These are phyloP conservation scores for Nicotiana benthamiana DNA, from an alignment of 257 asterid species.

Conservation along the genomic window DNA sequence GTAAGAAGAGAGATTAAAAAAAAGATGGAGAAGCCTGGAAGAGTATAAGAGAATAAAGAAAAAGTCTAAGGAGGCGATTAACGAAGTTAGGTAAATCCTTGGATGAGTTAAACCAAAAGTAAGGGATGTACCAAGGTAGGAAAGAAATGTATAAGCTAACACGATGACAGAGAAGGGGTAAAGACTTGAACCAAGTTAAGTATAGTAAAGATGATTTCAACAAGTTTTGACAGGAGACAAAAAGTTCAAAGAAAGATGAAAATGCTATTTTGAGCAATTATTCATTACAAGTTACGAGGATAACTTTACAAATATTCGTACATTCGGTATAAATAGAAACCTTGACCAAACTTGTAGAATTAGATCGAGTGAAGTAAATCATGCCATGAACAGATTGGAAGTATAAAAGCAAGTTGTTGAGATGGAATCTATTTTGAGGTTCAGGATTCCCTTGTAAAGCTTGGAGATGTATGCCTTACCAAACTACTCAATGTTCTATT, in stretches of 20 bases:
- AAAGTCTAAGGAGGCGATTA: neutral
- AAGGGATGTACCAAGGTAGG: neutral
- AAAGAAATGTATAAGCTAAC: neutral
- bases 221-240: neutral
- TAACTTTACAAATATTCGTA: neutral
- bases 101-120: neutral
- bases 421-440: neutral
- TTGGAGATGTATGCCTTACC: neutral
- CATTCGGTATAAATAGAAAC: neutral
- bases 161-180: neutral
- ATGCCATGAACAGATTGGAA: neutral
- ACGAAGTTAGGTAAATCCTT: neutral
- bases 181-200: neutral
- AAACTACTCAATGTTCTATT: neutral
- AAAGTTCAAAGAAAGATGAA: too few relatives aligned
- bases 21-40: neutral
- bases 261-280: too few relatives aligned
- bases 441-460: neutral
- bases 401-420: neutral
- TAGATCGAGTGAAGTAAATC: neutral
- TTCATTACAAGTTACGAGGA: too few relatives aligned
- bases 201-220: neutral
- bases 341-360: neutral
- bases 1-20: neutral
- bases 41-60: neutral